phyloP scores from a whole-genome alignment of 2,329 filamentous ascomycete genomes.

The Parastagonospora avenae region DNA sequence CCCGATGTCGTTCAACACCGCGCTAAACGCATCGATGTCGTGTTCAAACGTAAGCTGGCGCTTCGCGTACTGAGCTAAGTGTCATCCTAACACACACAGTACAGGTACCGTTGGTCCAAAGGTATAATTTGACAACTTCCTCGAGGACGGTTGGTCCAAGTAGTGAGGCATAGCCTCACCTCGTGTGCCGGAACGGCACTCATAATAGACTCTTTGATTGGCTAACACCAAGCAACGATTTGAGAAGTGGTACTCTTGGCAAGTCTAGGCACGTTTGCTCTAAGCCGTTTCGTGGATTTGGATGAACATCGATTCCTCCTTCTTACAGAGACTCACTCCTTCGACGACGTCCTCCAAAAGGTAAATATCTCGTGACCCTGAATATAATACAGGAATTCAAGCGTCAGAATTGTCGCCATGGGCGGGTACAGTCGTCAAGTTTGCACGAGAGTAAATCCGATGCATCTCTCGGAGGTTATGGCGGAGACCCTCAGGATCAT shows the following conservation, averaged over 20 bases:
- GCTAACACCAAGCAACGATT: not conserved
- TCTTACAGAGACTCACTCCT: not conserved
- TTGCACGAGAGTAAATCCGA: not conserved
- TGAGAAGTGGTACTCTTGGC: conserved; percentile 4
- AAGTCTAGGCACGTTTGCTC: not conserved
- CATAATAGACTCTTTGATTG: not conserved
- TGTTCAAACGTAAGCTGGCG: not conserved
- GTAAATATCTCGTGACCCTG: not conserved
- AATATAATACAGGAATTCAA: not conserved
- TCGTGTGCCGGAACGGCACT: not conserved
- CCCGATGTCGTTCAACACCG: not conserved
- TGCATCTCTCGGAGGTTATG: not conserved
- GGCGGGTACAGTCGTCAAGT: not conserved
- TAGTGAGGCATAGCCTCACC: not conserved
- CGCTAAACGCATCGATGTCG: not conserved
- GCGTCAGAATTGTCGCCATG: not conserved
- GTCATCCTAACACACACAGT: not conserved
- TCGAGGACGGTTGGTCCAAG: no score
- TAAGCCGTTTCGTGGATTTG: not conserved
- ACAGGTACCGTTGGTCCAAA: no score
- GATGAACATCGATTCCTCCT: not conserved
- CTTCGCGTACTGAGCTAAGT: not conserved
- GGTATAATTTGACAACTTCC: no score
- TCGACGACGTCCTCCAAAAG: not conserved
- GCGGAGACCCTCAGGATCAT: not conserved